phyloP scores from a whole-genome alignment of 1,139 yeast genomes.

The Debaryomycetaceae sp. region DNA sequence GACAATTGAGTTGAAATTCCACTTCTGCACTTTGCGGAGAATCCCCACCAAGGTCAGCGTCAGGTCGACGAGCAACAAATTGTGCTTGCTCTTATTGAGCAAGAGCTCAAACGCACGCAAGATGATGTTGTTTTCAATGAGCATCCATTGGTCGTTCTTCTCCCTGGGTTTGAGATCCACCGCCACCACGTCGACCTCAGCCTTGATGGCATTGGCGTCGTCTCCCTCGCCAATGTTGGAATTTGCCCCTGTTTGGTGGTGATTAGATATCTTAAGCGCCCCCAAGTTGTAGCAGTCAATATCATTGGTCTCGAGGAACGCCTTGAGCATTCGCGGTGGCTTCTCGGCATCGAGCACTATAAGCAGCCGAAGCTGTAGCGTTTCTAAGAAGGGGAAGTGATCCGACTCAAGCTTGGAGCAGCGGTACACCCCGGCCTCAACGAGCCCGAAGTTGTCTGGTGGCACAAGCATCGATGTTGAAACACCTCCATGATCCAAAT shows the following conservation, averaged over 20 bases:
- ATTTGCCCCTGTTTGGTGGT: slow-evolving; percentile 31
- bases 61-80: slow-evolving; percentile 71
- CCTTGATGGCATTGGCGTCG: slow-evolving; percentile 11
- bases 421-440: slow-evolving; percentile 66
- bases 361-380: slow-evolving; percentile 54
- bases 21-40: slow-evolving; percentile 75
- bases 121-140: slow-evolving; percentile 55
- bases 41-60: slow-evolving; percentile 79
- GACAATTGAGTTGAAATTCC: slow-evolving; percentile 82
- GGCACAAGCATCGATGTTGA: slow-evolving; percentile 60
- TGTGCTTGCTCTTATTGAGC: slow-evolving; percentile 62
- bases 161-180: slow-evolving; percentile 7
- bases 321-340: slow-evolving; percentile 52
- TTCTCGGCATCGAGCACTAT: slow-evolving; percentile 68
- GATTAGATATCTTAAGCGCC: slow-evolving; percentile 40
- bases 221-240: slow-evolving; percentile 14
- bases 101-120: slow-evolving; percentile 55
- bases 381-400: slow-evolving; percentile 62
- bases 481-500: neutral
- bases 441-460: slow-evolving; percentile 75
- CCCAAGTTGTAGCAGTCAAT: slow-evolving; percentile 46
- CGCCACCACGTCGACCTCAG: too few species aligned
- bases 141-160: slow-evolving; percentile 65
- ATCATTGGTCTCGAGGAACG: slow-evolving; percentile 40
- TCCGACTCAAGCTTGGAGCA: slow-evolving; percentile 53